Evolutionary conservation across 2,329 filamentous ascomycete species (phyloP), one percentile per base, ranked within the genome.

Genomic region (Aspergillus carbonarius): DNA sequence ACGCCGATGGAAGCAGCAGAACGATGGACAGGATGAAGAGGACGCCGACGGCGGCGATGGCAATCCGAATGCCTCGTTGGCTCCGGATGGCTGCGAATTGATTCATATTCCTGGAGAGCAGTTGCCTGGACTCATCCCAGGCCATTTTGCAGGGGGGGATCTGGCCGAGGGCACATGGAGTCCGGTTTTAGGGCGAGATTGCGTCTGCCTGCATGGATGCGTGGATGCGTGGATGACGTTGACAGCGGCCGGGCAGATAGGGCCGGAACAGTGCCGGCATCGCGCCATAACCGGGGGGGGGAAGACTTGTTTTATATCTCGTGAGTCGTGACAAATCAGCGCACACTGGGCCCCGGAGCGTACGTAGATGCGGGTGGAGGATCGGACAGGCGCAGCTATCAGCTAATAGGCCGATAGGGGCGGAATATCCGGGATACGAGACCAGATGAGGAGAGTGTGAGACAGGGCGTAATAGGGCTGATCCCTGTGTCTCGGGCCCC

Each of bases 171-270:
- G 7, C 13, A 23, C 50, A 53, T 53, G 37, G 25, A 35, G 20
- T 8, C 37, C 25, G 17, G 37, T 42, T 42, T 8, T 42, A 42
- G 17, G n/a, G 5, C 25, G 15, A n/a, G 39, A 54, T 54, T 44
- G 51, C 40, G 17, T 53, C 50, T 54, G 51, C 51, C 51, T 54
- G 39, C 37, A 18, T 25, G 37, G 51, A 25, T 54, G 51, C 37
- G 18, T 25, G 37, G 51, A 25, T 54, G 51, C 37, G 18, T 25
- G 37, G 51, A 25, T 54, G 51, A 32, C 51, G 51, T 54, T 54
- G 51, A 17, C 51, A 18, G 50, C 12, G n/a, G 39, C 35, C 50
- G 30, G 27, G 27, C 44, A 32, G 17, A 15, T 10, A 30, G 8
- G 44, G 44, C 44, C 44, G 44, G 44, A 30, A 30, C n/a, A 8